Conservation (phyloP, 2,329 filamentous ascomycete genomes). For the Aspergillus japonicus region DNA sequence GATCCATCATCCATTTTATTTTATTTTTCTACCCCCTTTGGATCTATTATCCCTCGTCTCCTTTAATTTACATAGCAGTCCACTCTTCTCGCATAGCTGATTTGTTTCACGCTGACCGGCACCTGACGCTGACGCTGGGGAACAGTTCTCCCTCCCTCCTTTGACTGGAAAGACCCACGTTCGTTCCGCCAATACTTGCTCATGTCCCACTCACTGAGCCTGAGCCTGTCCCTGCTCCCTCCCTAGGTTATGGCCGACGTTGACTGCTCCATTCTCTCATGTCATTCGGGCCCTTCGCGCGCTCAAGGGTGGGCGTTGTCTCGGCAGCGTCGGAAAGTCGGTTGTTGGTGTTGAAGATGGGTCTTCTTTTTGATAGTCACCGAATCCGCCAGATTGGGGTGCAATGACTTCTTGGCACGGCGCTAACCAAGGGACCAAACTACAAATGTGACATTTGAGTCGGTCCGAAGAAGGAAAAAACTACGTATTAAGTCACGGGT, state of each 20-base stretch:
- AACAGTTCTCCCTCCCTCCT: background rate
- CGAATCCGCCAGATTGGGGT: slow-evolving; percentile 1
- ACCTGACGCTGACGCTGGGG: slow-evolving; percentile 3
- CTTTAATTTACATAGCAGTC: background rate
- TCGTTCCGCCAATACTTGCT: slow-evolving; percentile 1
- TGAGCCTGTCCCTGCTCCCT: too few relatives aligned
- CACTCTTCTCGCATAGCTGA: background rate
- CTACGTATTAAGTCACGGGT: too few relatives aligned
- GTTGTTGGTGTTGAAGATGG: background rate
- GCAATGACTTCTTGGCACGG: slow-evolving; percentile 2
- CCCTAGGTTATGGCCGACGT: background rate
- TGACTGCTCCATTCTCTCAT: too few relatives aligned
- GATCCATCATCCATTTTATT: background rate
- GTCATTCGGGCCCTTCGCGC: background rate
- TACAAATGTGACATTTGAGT: background rate
- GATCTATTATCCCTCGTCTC: background rate
- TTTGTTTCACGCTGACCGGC: slow-evolving; percentile 1
- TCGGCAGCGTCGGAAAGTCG: background rate
- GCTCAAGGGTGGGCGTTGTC: background rate
- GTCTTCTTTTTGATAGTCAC: background rate
- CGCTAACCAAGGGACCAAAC: slow-evolving; percentile 1
- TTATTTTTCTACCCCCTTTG: too few relatives aligned
- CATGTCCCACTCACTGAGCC: background rate
- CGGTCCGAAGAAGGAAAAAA: background rate
- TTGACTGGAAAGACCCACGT: slow-evolving; percentile 2